Percentiles rank a stretch among this genome's conserved stretches.
Evolutionary conservation across 805 yeast genomes (phyloP).

Genomic region (Lipomyces starkeyi): DNA sequence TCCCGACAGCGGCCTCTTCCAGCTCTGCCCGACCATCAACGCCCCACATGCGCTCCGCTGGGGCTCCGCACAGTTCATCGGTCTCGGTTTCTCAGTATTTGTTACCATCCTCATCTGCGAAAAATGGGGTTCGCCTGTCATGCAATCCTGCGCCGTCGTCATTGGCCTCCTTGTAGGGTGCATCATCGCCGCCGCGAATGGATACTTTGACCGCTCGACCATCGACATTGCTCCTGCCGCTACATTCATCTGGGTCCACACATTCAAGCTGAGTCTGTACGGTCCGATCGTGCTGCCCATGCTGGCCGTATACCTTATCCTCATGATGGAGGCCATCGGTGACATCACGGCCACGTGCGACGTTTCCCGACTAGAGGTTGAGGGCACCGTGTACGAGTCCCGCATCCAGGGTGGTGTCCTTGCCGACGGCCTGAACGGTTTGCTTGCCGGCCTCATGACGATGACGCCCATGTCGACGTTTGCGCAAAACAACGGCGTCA

Average conservation of each 20-base stretch:
- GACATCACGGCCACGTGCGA: slow-evolving; percentile 94
- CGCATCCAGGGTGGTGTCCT: slow-evolving; percentile 92
- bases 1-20: slow-evolving; percentile 52
- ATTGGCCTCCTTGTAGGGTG: too few species aligned
- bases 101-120: slow-evolving; percentile 76
- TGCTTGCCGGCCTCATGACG: slow-evolving; percentile 77
- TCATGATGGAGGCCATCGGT: slow-evolving; percentile 94
- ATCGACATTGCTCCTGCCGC: slow-evolving; percentile 79
- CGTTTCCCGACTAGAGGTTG: slow-evolving; percentile 83
- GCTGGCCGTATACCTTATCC: slow-evolving; percentile 78
- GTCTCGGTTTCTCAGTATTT: slow-evolving; percentile 84
- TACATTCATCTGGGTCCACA: slow-evolving; percentile 86
- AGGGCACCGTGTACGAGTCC: slow-evolving; percentile 79
- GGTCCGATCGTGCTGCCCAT: slow-evolving; percentile 88
- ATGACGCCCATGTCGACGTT: slow-evolving; percentile 90
- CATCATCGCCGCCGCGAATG: slow-evolving; percentile 93
- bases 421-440: slow-evolving; percentile 83
- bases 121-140: slow-evolving; percentile 89
- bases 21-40: slow-evolving; percentile 55
- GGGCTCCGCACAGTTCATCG: slow-evolving; percentile 88
- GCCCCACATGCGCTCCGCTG: slow-evolving; percentile 67
- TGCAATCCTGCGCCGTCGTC: too few species aligned
- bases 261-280: slow-evolving; percentile 75
- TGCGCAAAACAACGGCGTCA: slow-evolving; percentile 96
- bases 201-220: slow-evolving; percentile 66